Base-by-base conservation (phyloP, 176 grass and related monocot genomes). In the Eleusine coracana region DNA sequence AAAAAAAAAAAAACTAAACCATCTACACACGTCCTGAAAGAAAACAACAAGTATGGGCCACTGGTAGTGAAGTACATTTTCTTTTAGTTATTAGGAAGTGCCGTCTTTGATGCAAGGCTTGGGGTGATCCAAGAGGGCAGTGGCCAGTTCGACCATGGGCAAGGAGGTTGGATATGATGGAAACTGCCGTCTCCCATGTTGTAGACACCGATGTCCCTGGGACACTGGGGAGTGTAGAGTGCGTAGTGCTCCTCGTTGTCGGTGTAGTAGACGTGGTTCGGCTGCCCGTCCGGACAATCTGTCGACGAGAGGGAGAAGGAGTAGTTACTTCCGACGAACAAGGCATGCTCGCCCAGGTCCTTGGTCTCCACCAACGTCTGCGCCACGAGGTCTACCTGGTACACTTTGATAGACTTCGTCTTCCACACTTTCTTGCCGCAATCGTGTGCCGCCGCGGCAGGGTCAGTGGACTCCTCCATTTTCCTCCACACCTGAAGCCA, bases 361-460 rank as follows among this genome's bases (percentile, higher is more conserved):
- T 78, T 64, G 75, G 23, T 78, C 58, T 78, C 59, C 11, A 64
- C 40, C 58, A 78, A 14, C 23, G 38, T 64, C 58, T 77, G 75
- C 58, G n/a, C 38, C 58, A 3, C 39, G 1, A 78, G n/a, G 40
- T 78, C 75, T 40, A 78, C 75, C 75, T 17, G n/a, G 14, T 46
- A 65, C 16, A 78, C 59, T 40, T 10, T 65, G 40, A 78, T 65
- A 23, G 23, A 65, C 3, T 65, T 16, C 16, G 75, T 63, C 37
- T 0, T 42, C 58, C 58, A 44, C 28, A 51, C 13, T 16, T 51
- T 2, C 12, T 51, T 13, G 49, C 16, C 12, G 12, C 14, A 4
- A 16, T 16, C 12, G n/a, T n/a, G n/a, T 51, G 42, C 42, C 42
- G 7, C 42, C 42, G 7, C 7, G 7, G 7, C 7, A 42, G 5